These are phyloP conservation scores for Ogataea hybrid DNA, from an alignment of 1,139 yeast species.

Conservation along the genomic window DNA sequence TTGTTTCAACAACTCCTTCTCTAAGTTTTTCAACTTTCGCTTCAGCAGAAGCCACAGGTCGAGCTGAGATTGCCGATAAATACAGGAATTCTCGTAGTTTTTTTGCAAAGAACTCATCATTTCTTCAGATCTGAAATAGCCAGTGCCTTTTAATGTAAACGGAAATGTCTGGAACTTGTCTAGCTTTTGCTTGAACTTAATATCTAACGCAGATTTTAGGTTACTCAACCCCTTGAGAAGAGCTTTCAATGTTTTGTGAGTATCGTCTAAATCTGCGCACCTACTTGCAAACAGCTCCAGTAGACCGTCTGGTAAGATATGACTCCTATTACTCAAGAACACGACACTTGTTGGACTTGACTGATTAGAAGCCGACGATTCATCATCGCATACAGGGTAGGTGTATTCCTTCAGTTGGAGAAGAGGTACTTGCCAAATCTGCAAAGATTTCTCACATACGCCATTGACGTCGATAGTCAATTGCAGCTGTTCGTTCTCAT, in stretches of 20 bases:
- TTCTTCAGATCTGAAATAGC: not conserved
- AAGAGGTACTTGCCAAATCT: conserved; percentile 39
- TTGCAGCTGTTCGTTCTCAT: conserved; percentile 52
- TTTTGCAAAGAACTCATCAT: not conserved
- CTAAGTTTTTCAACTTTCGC: conserved; percentile 47
- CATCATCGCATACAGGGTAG: conserved; percentile 27
- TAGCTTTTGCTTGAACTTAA: conserved; percentile 42
- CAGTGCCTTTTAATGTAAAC: not conserved
- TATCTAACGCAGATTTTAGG: conserved; percentile 49
- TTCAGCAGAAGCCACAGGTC: conserved; percentile 43
- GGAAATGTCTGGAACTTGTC: conserved; percentile 14
- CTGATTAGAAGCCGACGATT: conserved; percentile 34
- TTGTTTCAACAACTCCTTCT: conserved; percentile 48
- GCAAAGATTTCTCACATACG: conserved; percentile 1
- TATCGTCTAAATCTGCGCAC: conserved; percentile 43
- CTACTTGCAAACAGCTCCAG: conserved; percentile 51
- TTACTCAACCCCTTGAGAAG: conserved; percentile 57
- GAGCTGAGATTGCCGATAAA: conserved; percentile 46
- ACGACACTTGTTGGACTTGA: conserved; percentile 43
- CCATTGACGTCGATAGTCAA: conserved; percentile 48
- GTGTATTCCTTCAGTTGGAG: conserved; percentile 51
- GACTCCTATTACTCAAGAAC: conserved; percentile 45
- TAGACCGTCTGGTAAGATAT: conserved; percentile 46
- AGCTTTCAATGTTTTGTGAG: conserved; percentile 44
- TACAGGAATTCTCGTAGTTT: conserved; percentile 34